phyloP scores from a whole-genome alignment of 2,329 filamentous ascomycete species.

The Cryphonectria carpinicola region DNA sequence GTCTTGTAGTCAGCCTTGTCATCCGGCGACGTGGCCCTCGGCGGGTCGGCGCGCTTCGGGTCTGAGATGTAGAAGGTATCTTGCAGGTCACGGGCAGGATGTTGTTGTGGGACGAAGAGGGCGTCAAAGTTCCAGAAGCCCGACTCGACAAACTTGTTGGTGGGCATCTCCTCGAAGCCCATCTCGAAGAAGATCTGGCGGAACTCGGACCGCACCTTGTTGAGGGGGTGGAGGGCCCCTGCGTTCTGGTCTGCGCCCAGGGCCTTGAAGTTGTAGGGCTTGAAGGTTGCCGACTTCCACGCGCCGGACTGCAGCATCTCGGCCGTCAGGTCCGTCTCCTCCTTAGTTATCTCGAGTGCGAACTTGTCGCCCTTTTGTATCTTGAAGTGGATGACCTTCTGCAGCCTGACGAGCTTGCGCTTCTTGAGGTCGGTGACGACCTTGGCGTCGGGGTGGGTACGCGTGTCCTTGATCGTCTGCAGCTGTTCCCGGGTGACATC shows the following conservation, averaged over 20 bases:
- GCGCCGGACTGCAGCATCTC: conserved; percentile 88
- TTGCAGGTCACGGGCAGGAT: conserved; percentile 94
- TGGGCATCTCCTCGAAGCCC: conserved; percentile 98
- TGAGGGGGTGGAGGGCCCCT: conserved; percentile 71
- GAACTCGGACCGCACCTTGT: conserved; percentile 96
- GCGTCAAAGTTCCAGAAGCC: conserved; percentile 99
- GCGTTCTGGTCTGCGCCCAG: conserved; percentile 64
- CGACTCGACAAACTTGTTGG: conserved; percentile 89
- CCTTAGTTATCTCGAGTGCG: conserved; percentile 83
- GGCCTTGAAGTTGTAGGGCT: conserved; percentile 63
- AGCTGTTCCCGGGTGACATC: conserved; percentile 81
- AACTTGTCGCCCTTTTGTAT: conserved; percentile 87
- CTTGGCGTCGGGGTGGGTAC: conserved; percentile 73
- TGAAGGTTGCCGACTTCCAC: conserved; percentile 93
- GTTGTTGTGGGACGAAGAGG: conserved; percentile 95
- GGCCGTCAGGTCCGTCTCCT: conserved; percentile 92
- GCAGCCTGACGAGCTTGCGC: conserved; percentile 82
- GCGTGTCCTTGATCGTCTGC: conserved; percentile 70
- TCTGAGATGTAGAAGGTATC: conserved; percentile 97
- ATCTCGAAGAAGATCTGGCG: conserved; percentile 98
- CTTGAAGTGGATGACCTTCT: conserved; percentile 85
- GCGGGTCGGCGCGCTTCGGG: conserved; percentile 74
- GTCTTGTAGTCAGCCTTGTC: conserved; percentile 72
- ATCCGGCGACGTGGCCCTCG: conserved; percentile 58
- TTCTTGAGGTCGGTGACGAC: conserved; percentile 83